Base-by-base conservation (phyloP, 2,329 filamentous ascomycete genomes). In the Scedosporium apiospermum region DNA sequence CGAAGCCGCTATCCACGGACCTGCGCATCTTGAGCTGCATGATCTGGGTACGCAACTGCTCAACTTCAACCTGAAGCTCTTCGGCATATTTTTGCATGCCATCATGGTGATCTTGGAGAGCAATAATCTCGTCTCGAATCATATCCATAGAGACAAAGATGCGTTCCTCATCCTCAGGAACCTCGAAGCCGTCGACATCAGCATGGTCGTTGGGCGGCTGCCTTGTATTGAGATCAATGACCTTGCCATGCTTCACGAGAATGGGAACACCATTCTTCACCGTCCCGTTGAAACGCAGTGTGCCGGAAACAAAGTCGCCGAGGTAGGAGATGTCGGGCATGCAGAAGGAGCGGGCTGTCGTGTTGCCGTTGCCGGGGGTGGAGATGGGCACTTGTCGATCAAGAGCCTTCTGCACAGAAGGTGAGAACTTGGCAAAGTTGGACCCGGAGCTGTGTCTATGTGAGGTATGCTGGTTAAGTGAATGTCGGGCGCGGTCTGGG, bases 121-220 rank as follows among this genome's bases (percentile, higher is more conserved):
- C 79, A 60, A 81, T 71, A 53, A 84, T 82, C 68, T 85, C 82
- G 51, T 83, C 78, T 46, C 81, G 80, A 73, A 85, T 82, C 79
- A 84, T 84, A 79, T 84, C 82, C 76, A 84, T 77, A 7, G 82
- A 85, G 49, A 85, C 82, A 65, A 84, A 83, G 34, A 84, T 84
- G 66, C 80, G 78, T 69, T 83, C 78, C 66, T 84, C 82, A 53
- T 83, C 82, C 62, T 80, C 74, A 3, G 81, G 78, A 7, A 84
- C 72, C 58, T 77, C 74, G 21, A 84, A 69, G 6, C 74, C 78
- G 62, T 82, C 80, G n/a, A 84, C 74, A 30, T 80, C 75, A 46
- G 74, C 79, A 64, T 84, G 80, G 14, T 75, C 65, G 7, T 73
- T 71, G 1, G 73, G 69, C 6, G 74, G 73, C 59, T 69, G 72